A percentile compares a stretch with the other conserved stretches of the same genome.
These are phyloP conservation scores for Ceratobasidium papillatum DNA, from an alignment of 1,284 basidiomycete genomes.

Conservation along the genomic window DNA sequence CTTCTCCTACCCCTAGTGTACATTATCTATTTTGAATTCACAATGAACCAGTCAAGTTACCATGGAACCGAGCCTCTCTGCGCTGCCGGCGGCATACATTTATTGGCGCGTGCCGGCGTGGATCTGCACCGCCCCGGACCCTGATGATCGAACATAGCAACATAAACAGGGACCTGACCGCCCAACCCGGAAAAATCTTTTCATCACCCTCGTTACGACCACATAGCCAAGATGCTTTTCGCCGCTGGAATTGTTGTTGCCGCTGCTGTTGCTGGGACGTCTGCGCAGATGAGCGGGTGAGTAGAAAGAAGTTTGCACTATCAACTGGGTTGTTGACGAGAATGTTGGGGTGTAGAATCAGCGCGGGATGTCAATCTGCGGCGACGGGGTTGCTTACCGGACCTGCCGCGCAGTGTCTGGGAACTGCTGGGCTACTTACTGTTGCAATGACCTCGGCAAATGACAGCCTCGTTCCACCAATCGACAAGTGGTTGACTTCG, in stretches of 20 bases:
- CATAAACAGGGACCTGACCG: not conserved
- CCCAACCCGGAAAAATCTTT: not conserved
- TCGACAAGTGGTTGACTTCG: constrained; percentile 9
- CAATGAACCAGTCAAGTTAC: too few relatives aligned
- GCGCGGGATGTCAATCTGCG: not conserved
- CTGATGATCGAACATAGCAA: not conserved
- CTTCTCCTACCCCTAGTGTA: too few relatives aligned
- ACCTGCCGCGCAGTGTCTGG: not conserved
- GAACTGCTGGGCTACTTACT: not conserved
- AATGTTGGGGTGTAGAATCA: not conserved
- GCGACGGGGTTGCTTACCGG: not conserved
- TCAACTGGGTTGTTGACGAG: not conserved
- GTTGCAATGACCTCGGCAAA: not conserved
- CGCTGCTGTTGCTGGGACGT: constrained; percentile 12
- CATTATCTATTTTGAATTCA: too few relatives aligned
- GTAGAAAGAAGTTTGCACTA: not conserved
- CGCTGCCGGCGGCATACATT: not conserved
- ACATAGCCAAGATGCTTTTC: constrained; percentile 30
- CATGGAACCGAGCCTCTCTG: too few relatives aligned
- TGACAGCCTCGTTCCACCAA: not conserved
- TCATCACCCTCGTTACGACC: not conserved
- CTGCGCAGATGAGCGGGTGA: not conserved
- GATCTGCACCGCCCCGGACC: constrained; percentile 4
- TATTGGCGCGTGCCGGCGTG: not conserved
- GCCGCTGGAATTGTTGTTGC: constrained; percentile 19